Percentiles rank a stretch among this genome's conserved stretches.
Evolutionary conservation across 371 early-diverging fungal species (phyloP).

Genomic region (Phascolomyces articulosus): DNA sequence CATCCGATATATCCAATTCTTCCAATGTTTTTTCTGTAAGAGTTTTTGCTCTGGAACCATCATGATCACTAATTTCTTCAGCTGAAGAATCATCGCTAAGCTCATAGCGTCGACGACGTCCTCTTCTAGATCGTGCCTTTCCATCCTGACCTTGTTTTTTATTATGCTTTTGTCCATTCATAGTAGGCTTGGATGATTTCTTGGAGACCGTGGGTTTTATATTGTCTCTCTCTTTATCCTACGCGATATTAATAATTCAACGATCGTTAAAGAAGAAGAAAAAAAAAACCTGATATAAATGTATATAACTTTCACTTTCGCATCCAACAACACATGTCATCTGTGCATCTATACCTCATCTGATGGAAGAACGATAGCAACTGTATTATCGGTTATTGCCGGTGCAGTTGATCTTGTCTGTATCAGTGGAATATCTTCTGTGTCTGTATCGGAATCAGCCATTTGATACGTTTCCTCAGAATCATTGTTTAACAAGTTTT

Average conservation of each 20-base stretch:
- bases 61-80: constrained; percentile 29
- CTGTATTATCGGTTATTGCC: not conserved
- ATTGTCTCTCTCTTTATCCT: no score
- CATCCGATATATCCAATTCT: constrained; percentile 28
- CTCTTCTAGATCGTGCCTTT: not conserved
- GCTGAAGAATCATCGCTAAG: constrained; percentile 33
- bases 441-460: constrained; percentile 47
- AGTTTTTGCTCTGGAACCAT: constrained; percentile 13
- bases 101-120: constrained; percentile 10
- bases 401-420: not conserved
- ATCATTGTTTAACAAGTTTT: constrained; percentile 34
- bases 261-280: no score
- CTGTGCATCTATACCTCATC: not conserved
- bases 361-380: not conserved
- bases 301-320: no score
- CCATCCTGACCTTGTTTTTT: not conserved
- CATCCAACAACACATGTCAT: no score
- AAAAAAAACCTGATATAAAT: no score
- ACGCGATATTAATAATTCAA: no score
- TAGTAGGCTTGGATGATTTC: not conserved
- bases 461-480: constrained; percentile 31
- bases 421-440: constrained; percentile 32
- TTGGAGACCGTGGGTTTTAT: no score
- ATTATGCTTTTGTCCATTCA: constrained; percentile 6
- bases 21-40: constrained; percentile 24